These are phyloP conservation scores for Fusarium clavum DNA, from an alignment of 2,329 filamentous ascomycete genomes.

Conservation along the genomic window DNA sequence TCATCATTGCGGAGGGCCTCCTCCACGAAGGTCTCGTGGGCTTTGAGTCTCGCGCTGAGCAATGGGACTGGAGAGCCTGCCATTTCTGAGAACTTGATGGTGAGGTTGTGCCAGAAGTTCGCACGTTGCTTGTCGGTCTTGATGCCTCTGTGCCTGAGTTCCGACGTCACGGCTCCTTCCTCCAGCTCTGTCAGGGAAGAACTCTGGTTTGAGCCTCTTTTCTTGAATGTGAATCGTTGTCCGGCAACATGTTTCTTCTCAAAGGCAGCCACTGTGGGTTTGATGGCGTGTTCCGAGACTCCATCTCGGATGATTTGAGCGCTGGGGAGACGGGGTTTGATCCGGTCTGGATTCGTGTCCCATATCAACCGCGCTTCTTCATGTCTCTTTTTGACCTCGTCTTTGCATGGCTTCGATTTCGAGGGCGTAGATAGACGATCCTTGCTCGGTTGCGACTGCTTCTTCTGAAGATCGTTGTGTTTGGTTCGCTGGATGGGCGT, in stretches of 20 bases:
- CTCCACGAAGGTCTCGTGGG: conserved; percentile 38
- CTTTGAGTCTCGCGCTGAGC: conserved; percentile 43
- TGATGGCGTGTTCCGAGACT: conserved; percentile 43
- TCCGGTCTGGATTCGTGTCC: not conserved
- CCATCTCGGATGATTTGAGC: conserved; percentile 38
- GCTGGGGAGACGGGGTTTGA: conserved; percentile 5
- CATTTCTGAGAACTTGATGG: conserved; percentile 35
- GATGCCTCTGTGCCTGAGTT: conserved; percentile 33
- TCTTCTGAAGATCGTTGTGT: not conserved
- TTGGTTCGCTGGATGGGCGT: not conserved
- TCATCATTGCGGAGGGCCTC: conserved; percentile 32
- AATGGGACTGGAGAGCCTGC: conserved; percentile 38
- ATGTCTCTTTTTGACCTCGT: conserved; percentile 2
- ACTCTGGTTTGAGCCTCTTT: not conserved
- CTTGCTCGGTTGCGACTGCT: not conserved
- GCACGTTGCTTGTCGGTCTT: conserved; percentile 27
- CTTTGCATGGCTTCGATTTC: not conserved
- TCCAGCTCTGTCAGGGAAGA: conserved; percentile 1
- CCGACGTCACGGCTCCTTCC: conserved; percentile 23
- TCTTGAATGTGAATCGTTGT: conserved; percentile 16
- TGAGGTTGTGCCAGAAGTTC: conserved; percentile 46
- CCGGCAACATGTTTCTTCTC: conserved; percentile 33
- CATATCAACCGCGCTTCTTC: conserved; percentile 9
- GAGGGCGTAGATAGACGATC: not conserved
- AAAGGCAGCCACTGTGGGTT: conserved; percentile 36